Evolutionary conservation across 2,329 filamentous ascomycete species (phyloP), one percentile per base, ranked within the genome.

Genomic region (Pyrenophora graminea): DNA sequence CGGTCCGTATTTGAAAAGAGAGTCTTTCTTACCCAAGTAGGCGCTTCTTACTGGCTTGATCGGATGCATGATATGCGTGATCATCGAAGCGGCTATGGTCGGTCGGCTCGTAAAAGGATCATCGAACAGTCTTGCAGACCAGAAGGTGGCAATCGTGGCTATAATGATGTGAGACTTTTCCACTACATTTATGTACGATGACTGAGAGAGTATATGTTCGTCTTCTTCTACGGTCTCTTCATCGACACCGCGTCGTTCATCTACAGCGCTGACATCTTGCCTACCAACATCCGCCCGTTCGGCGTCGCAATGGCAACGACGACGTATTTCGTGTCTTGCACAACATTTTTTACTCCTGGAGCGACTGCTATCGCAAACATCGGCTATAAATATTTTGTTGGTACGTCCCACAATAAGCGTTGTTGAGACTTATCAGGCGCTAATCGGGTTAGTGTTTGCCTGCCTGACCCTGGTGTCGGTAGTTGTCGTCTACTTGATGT

Each of bases 401-500:
- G 57, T 55, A 55, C 48, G 58, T 52, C 5, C n/a, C 18, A n/a
- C 18, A 31, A 40, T 45, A 30, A 30, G 27, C 43, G 27, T 51
- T 45, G 40, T 51, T 39, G 33, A 45, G 51, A 40, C 6, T 13
- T 40, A 15, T 15, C 31, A 48, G 18, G 47, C 51, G 45, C 54
- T 49, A 45, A 53, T 32, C 21, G 17, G 23, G 31, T 36, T 53
- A 65, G 61, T 66, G 34, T 64, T 77, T 53, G 72, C 74, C 23
- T 69, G 59, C 42, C 62, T 68, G 10, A 61, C 71, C 19, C 62
- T 72, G 40, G 51, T 70, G 3, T 75, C 68, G 33, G 62, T 60
- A 21, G 30, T 59, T 13, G 54, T 79, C 3, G 76, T 79, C 50
- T 83, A 82, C 69, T 80, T 82, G 69, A 80, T 83, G 73, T 83